Base-by-base conservation (phyloP, 257 asterid genomes). In the Mitragyna speciosa region DNA sequence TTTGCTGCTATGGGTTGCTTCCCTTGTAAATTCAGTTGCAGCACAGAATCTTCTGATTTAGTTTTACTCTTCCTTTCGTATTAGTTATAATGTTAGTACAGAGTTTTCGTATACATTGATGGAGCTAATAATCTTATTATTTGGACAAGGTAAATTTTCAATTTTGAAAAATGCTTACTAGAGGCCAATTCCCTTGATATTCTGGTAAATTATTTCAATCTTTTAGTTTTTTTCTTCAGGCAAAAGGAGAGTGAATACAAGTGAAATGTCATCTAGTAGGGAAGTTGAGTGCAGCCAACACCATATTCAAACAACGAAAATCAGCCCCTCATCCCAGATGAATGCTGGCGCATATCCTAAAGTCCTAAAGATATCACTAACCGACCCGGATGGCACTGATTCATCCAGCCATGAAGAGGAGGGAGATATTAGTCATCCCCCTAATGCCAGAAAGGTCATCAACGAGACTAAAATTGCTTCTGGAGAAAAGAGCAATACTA, bases 351-450 rank as follows among this genome's bases (percentile, higher is more conserved):
- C 41, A 36, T 22, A 11, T 39, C 70, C 79, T 61, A 61, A 43
- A 75, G 76, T 86, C 0, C 85, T 92, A 8, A 79, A 91, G 63
- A 78, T 93, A 52, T 73, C 86, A 5, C 76, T 86, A 74, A 85
- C 92, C 54, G 97, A 93, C 80, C 86, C 88, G 31, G 90, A 92
- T 80, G 94, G 93, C 45, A 92, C 97, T 45, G 97, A 92, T 76
- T 84, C 86, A 39, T 83, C 87, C 39, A 76, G 66, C 5, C 84
- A 81, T 17, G 87, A 77, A 41, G 79, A 28, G 20, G 64, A 36
- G 41, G 41, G 12, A 51, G 45, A 22, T 1, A 52, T 54, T 12
- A 5, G 41, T 48, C 28, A 26, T 43, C 47, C 36, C 0, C 80
- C 73, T 33, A 82, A 87, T 56, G 83, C 85, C 69, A 88, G 74